These are phyloP conservation scores for Thraustotheca clavata DNA, from an alignment of 352 stramenopile species.

Conservation along the genomic window DNA sequence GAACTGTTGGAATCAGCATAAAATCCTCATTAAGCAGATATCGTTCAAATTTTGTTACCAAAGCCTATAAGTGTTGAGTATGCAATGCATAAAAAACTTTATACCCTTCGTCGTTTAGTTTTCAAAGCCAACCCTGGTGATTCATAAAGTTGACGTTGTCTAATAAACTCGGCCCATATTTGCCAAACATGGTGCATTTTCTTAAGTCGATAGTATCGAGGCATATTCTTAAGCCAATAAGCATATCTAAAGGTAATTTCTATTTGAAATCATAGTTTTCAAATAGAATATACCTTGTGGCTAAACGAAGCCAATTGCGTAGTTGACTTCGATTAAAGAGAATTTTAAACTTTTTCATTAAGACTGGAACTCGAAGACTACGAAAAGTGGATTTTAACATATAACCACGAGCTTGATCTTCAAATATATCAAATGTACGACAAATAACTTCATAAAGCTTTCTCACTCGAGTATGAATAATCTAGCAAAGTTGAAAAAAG, in stretches of 20 bases:
- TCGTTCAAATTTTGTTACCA: conserved; percentile 18
- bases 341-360: conserved; percentile 36
- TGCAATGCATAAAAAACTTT: neutral
- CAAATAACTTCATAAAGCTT: conserved; percentile 56
- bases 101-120: conserved; percentile 29
- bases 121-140: conserved; percentile 29
- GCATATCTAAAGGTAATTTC: conserved; percentile 25
- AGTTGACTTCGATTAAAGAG: conserved; percentile 41
- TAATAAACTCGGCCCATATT: conserved; percentile 32
- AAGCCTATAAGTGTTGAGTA: conserved; percentile 4
- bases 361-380: conserved; percentile 36
- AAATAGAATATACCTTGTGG: conserved; percentile 25
- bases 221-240: conserved; percentile 43
- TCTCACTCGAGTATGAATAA: conserved; percentile 38
- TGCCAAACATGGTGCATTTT: conserved; percentile 39
- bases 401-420: conserved; percentile 31
- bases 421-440: conserved; percentile 45
- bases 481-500: conserved; percentile 18
- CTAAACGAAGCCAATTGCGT: conserved; percentile 54
- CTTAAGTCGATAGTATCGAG: conserved; percentile 31
- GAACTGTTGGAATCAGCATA: conserved; percentile 20
- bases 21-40: conserved; percentile 18
- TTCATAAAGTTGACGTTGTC: conserved; percentile 49
- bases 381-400: conserved; percentile 51
- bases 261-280: too few species aligned